These are phyloP conservation scores for Tetrapisispora pingtungensis DNA, from an alignment of 805 yeast genomes.

Conservation along the genomic window DNA sequence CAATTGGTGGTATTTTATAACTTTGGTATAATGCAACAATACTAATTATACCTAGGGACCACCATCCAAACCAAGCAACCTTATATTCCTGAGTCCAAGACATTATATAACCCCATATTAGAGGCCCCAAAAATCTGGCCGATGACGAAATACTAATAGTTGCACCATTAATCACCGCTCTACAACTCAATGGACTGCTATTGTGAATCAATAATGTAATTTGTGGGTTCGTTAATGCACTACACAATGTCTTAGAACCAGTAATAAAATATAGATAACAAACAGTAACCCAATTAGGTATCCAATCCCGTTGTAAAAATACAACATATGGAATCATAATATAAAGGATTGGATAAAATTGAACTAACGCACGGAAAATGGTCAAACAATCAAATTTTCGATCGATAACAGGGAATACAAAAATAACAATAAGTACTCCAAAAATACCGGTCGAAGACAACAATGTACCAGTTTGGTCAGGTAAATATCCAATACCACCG, in stretches of 20 bases:
- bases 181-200: constrained; percentile 41
- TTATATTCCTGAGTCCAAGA: constrained; percentile 27
- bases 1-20: constrained; percentile 19
- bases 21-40: constrained; percentile 25
- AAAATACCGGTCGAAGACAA: constrained; percentile 44
- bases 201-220: constrained; percentile 44
- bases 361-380: constrained; percentile 34
- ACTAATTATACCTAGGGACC: constrained; percentile 22
- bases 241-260: constrained; percentile 31
- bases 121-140: constrained; percentile 50
- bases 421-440: constrained; percentile 40
- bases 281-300: constrained; percentile 17
- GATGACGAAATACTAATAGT: constrained; percentile 43
- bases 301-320: constrained; percentile 31
- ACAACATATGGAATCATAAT: constrained; percentile 39
- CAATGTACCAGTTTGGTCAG: constrained; percentile 40
- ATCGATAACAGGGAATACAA: constrained; percentile 44
- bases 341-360: constrained; percentile 38
- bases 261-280: constrained; percentile 28
- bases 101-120: constrained; percentile 43
- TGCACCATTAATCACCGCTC: constrained; percentile 52
- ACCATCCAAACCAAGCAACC: constrained; percentile 29
- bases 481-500: constrained; percentile 44
- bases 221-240: constrained; percentile 44
- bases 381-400: constrained; percentile 36